Percentiles rank a stretch among this genome's conserved stretches.
These are phyloP conservation scores for Claviceps sp. DNA, from an alignment of 2,329 filamentous ascomycete species.

Conservation along the genomic window DNA sequence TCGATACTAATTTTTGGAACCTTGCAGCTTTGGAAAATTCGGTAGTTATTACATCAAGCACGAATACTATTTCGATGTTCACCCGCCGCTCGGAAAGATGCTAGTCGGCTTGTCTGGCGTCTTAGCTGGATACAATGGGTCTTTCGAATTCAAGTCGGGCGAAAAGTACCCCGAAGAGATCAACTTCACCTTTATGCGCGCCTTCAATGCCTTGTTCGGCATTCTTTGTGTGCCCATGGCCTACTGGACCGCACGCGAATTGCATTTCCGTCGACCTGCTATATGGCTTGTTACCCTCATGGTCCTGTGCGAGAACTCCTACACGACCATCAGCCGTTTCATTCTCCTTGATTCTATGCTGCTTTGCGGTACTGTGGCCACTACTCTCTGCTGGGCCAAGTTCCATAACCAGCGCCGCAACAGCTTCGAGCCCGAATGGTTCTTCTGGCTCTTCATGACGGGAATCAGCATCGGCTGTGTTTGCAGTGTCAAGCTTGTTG, in stretches of 20 bases:
- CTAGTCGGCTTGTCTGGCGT: constrained; percentile 93
- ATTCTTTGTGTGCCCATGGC: constrained; percentile 85
- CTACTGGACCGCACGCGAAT: constrained; percentile 86
- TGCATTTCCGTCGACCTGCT: constrained; percentile 73
- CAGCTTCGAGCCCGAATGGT: constrained; percentile 87
- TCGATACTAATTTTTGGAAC: constrained; percentile 11
- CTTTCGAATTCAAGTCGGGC: constrained; percentile 98
- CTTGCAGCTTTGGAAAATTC: constrained; percentile 76
- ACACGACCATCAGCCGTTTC: constrained; percentile 96
- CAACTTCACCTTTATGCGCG: constrained; percentile 96
- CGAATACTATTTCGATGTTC: constrained; percentile 91
- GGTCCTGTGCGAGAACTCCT: constrained; percentile 98
- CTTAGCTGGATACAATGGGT: constrained; percentile 94
- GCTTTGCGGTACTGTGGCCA: constrained; percentile 95
- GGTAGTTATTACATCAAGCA: constrained; percentile 98
- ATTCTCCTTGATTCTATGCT: constrained; percentile 98
- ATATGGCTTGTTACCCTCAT: constrained; percentile 94
- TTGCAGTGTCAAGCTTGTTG: constrained; percentile 97
- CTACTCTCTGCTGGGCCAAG: constrained; percentile 91
- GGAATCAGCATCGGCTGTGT: constrained; percentile 95
- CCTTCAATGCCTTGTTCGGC: constrained; percentile 93
- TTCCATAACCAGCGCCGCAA: constrained; percentile 81
- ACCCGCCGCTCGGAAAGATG: constrained; percentile 96
- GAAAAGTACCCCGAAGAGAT: constrained; percentile 88
- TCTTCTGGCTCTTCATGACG: constrained; percentile 83